Conservation (phyloP, 768 basidiomycete species). For the Suillus spraguei region DNA sequence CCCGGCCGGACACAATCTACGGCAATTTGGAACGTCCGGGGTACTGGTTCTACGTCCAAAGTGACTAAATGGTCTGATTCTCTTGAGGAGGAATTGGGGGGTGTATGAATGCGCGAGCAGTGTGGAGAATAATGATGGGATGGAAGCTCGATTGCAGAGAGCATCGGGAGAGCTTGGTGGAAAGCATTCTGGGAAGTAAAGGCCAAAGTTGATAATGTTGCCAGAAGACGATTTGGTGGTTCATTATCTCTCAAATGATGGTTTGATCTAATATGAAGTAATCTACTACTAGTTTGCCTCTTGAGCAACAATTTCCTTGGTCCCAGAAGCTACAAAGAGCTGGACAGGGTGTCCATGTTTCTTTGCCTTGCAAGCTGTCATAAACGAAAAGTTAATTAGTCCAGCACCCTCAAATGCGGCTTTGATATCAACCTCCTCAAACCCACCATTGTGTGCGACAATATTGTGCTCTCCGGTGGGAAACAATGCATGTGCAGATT, state of each 20-base stretch:
- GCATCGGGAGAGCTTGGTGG: constrained; percentile 81
- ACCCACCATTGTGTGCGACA: constrained; percentile 58
- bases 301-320: constrained; percentile 32
- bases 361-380: constrained; percentile 34
- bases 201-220: too few species aligned
- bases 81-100: too few species aligned
- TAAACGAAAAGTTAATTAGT: constrained; percentile 46
- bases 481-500: constrained; percentile 28
- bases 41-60: too few species aligned
- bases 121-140: constrained; percentile 33
- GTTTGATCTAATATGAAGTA: neutral
- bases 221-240: constrained; percentile 74
- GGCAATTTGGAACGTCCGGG: too few species aligned
- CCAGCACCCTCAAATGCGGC: constrained; percentile 55
- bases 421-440: constrained; percentile 51
- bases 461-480: constrained; percentile 40
- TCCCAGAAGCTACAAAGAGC: constrained; percentile 62
- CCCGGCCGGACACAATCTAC: too few species aligned
- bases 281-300: neutral
- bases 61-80: too few species aligned
- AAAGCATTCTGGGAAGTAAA: too few species aligned
- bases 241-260: constrained; percentile 58
- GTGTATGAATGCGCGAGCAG: constrained; percentile 30
- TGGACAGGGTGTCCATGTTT: constrained; percentile 36
- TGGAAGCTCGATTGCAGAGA: constrained; percentile 35